These are phyloP conservation scores for Penicillium carneum DNA, from an alignment of 2,329 filamentous ascomycete species.

Conservation along the genomic window DNA sequence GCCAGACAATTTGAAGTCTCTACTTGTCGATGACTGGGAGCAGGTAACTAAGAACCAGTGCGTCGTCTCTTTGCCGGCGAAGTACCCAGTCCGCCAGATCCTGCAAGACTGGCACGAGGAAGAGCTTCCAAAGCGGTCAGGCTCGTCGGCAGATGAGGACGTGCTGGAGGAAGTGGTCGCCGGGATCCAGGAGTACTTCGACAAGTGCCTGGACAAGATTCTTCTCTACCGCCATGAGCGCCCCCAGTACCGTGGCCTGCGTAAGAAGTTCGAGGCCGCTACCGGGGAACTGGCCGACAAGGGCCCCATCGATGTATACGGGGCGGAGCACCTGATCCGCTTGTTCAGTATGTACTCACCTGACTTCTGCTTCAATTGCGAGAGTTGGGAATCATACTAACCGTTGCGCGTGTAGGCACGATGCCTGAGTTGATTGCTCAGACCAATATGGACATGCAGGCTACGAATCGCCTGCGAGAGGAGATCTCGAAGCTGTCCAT, in stretches of 20 bases:
- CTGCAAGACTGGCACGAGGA: slow-evolving; percentile 79
- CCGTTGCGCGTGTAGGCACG: slow-evolving; percentile 65
- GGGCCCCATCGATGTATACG: slow-evolving; percentile 80
- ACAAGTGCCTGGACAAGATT: slow-evolving; percentile 84
- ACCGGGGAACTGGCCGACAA: slow-evolving; percentile 73
- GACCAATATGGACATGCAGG: slow-evolving; percentile 96
- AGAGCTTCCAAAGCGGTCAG: slow-evolving; percentile 72
- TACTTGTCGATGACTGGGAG: slow-evolving; percentile 98
- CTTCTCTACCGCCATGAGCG: slow-evolving; percentile 94
- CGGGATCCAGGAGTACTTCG: slow-evolving; percentile 91
- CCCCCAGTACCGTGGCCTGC: slow-evolving; percentile 80
- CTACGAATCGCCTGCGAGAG: slow-evolving; percentile 84
- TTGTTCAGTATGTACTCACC: slow-evolving; percentile 73
- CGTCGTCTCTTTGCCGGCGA: slow-evolving; percentile 82
- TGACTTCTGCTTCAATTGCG: background rate
- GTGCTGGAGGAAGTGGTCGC: slow-evolving; percentile 88
- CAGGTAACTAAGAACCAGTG: slow-evolving; percentile 95
- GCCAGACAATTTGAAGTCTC: slow-evolving; percentile 86
- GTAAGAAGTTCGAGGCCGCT: slow-evolving; percentile 70
- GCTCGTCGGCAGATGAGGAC: slow-evolving; percentile 69
- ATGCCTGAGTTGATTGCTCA: slow-evolving; percentile 93
- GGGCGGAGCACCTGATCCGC: slow-evolving; percentile 87
- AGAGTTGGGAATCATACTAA: slow-evolving; percentile 10
- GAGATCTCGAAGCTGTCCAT: slow-evolving; percentile 85
- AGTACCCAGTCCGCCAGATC: slow-evolving; percentile 76